These are phyloP conservation scores for Pseudonitzschia multiseries DNA, from an alignment of 108 stramenopile genomes.

Conservation along the genomic window DNA sequence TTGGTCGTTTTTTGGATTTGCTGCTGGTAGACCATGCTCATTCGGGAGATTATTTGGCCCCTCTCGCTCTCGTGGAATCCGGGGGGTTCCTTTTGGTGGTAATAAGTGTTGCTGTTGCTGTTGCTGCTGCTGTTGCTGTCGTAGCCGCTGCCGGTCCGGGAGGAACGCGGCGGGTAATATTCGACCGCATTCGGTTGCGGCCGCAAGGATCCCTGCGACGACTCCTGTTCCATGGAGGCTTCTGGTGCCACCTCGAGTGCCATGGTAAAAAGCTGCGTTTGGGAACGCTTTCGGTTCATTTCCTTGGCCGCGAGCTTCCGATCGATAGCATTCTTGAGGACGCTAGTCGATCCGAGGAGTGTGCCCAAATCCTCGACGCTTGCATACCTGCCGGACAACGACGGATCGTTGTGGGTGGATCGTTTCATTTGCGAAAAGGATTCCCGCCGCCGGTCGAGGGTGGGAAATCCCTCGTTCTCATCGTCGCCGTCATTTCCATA, in stretches of 20 bases:
- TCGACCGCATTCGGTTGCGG: not conserved
- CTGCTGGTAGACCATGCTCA: not conserved
- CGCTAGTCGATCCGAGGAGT: slow-evolving; percentile 6
- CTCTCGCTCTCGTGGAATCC: not conserved
- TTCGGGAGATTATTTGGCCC: not conserved
- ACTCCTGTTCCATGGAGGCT: not conserved
- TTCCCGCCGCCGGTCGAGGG: not conserved
- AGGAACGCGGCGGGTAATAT: not conserved
- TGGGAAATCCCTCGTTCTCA: not conserved
- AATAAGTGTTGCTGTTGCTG: no score
- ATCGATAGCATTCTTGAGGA: not conserved
- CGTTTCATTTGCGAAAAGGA: slow-evolving; percentile 14
- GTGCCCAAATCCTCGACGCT: slow-evolving; percentile 11
- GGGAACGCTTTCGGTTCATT: not conserved
- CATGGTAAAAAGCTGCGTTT: not conserved
- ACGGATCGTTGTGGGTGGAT: slow-evolving; percentile 10
- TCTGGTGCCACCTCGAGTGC: not conserved
- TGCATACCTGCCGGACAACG: not conserved
- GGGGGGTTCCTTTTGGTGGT: not conserved
- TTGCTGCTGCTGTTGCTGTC: no score
- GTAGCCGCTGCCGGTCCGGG: not conserved
- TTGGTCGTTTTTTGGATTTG: slow-evolving; percentile 5
- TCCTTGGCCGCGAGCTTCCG: not conserved
- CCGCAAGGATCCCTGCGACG: not conserved
- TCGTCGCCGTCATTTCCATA: not conserved